Percentiles rank a stretch among this genome's conserved stretches.
These are phyloP conservation scores for Aspergillus fischeri DNA, from an alignment of 2,329 filamentous ascomycete genomes.

Conservation along the genomic window DNA sequence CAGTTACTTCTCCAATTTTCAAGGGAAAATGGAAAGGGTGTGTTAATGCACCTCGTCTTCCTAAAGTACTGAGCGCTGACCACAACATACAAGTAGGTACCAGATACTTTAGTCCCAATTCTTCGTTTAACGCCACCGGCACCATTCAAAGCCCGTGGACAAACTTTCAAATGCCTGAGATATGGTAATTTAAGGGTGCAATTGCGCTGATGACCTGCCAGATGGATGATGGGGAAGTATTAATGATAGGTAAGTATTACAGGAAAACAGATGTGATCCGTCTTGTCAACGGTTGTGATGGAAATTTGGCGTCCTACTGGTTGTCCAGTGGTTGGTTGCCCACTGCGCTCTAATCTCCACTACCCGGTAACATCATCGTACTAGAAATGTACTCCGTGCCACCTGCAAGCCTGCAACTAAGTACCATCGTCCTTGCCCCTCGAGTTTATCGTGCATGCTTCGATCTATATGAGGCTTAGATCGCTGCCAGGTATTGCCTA, in stretches of 20 bases:
- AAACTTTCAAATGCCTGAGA: too few relatives aligned
- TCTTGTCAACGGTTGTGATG: slow-evolving; percentile 7
- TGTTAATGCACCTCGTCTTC: too few relatives aligned
- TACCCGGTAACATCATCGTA: slow-evolving; percentile 1
- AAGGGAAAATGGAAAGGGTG: neutral
- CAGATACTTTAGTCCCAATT: neutral
- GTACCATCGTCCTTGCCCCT: slow-evolving; percentile 2
- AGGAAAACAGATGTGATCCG: slow-evolving; percentile 3
- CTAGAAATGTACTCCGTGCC: neutral
- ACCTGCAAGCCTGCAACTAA: neutral
- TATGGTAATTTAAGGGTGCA: neutral
- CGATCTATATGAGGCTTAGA: slow-evolving; percentile 4
- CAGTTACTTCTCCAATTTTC: neutral
- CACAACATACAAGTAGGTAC: neutral
- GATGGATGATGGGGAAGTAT: neutral
- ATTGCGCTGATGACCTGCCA: neutral
- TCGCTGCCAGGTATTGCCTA: neutral
- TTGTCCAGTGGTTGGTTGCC: neutral
- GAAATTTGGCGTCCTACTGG: neutral
- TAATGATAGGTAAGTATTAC: neutral
- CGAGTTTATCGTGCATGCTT: slow-evolving; percentile 9
- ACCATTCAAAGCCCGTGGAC: neutral
- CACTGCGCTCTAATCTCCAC: neutral
- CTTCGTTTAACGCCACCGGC: neutral
- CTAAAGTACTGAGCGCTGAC: too few relatives aligned